Base-by-base conservation (phyloP, 371 early-diverging fungal genomes). In the Rhizopus arrhizus region DNA sequence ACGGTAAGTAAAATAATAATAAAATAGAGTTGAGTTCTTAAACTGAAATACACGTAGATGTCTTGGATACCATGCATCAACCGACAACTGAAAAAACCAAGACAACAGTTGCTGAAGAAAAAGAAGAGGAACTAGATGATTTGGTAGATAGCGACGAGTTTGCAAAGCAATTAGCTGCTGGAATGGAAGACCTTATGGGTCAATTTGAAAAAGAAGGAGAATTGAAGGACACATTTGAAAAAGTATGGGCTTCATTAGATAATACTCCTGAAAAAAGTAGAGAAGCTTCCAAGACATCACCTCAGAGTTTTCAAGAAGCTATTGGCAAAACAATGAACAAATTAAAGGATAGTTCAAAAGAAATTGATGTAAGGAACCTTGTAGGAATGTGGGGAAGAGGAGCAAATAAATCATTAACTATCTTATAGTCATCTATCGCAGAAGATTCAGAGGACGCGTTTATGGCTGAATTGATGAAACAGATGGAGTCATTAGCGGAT, bases 391-490 rank as follows among this genome's bases (percentile, higher is more conserved):
- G 47, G 5, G 29, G 9, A 15, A 12, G n/a, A 12, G 29, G 40
- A 12, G 38, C 22, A 34, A 22, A 22, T 22, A 22, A 22, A 22
- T 22, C 35, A 33, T 29, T 22, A 16, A 12, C 33, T 15, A 11
- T 11, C 54, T n/a, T 15, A n/a, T 69, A 90, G 80, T 82, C 88
- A 22, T 82, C 88, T 31, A 82, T 84, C 31, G 81, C 83, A 16
- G 86, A 85, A 35, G 86, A 83, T 31, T 57, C 66, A 45, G 86
- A 82, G 47, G 92, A 89, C 61, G 87, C 84, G 13, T 76, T 91
- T 56, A 85, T 94, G 88, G 89, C 89, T 13, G 89, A 94, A 62
- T 85, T 95, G 82, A 90, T 96, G 91, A 87, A 85, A 58, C 94
- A 95, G 64, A 86, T 96, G 80, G 97, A 95, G 68, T 78, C 78